Conservation (phyloP, 192 early-diverging fungal species). For the Fimicolochytrium jonesii region DNA sequence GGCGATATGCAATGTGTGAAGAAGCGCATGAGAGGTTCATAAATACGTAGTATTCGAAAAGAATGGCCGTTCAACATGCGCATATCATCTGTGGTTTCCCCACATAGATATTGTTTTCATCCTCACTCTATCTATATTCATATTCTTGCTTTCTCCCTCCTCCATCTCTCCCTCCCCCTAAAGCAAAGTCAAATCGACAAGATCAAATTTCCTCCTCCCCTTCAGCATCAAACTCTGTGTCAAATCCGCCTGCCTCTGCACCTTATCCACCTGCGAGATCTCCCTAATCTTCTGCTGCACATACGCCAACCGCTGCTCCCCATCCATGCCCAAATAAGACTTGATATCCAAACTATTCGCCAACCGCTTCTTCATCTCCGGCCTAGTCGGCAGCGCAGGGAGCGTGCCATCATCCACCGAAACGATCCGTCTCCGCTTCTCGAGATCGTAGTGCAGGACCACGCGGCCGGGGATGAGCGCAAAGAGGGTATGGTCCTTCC, state of each 20-base stretch:
- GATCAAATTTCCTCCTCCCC: slow-evolving; percentile 28
- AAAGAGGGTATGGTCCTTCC: slow-evolving; percentile 45
- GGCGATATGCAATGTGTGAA: no score
- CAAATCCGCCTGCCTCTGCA: slow-evolving; percentile 9
- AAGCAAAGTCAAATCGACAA: slow-evolving; percentile 48
- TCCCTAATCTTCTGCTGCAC: slow-evolving; percentile 34
- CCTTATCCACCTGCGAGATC: slow-evolving; percentile 28
- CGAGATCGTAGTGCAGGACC: slow-evolving; percentile 43
- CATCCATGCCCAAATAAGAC: slow-evolving; percentile 35
- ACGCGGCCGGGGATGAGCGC: slow-evolving; percentile 37
- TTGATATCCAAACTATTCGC: slow-evolving; percentile 35
- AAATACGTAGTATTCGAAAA: no score
- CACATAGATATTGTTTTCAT: no score
- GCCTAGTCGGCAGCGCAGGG: slow-evolving; percentile 13
- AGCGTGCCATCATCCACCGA: slow-evolving; percentile 36
- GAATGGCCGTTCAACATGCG: no score
- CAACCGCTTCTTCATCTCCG: slow-evolving; percentile 42
- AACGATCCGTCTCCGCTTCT: slow-evolving; percentile 31
- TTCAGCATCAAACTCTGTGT: slow-evolving; percentile 19
- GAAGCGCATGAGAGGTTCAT: no score
- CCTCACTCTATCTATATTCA: no score
- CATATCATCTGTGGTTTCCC: no score
- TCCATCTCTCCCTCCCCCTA: no score
- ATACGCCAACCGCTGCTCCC: slow-evolving; percentile 29
- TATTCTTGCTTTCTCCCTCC: no score